These are phyloP conservation scores for Naganishia liquefaciens DNA, from an alignment of 1,284 basidiomycete genomes.

Conservation along the genomic window DNA sequence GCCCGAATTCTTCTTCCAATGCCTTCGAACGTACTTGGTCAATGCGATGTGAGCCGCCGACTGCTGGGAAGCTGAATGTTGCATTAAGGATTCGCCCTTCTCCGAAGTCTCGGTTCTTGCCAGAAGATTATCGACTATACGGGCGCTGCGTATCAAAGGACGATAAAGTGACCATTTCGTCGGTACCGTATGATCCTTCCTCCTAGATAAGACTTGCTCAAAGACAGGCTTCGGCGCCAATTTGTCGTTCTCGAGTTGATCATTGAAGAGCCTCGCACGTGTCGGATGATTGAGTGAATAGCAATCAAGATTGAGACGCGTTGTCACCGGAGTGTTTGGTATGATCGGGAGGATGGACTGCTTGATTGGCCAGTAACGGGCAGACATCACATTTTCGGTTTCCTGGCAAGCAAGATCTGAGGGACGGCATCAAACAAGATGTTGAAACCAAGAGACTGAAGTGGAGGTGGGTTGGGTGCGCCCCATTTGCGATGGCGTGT, in stretches of 20 bases:
- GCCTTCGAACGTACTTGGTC: constrained; percentile 32
- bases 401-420: background rate
- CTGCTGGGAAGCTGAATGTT: background rate
- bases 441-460: too few species aligned
- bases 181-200: constrained; percentile 71
- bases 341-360: constrained; percentile 33
- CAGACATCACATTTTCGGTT: constrained; percentile 17
- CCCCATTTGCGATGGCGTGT: too few species aligned
- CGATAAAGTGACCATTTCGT: constrained; percentile 74
- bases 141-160: constrained; percentile 63
- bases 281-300: constrained; percentile 23
- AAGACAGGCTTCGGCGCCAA: constrained; percentile 44
- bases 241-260: constrained; percentile 20
- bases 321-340: constrained; percentile 63
- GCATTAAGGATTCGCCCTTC: background rate
- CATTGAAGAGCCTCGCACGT: constrained; percentile 57
- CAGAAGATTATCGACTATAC: constrained; percentile 45
- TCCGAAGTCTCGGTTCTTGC: background rate
- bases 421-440: background rate
- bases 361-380: constrained; percentile 21
- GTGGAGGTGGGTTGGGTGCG: too few species aligned
- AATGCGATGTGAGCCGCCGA: constrained; percentile 2
- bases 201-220: constrained; percentile 62
- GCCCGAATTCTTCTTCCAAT: constrained; percentile 36
- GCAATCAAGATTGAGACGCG: constrained; percentile 43